Conservation (phyloP, 2,329 filamentous ascomycete species). For the Alternaria gaisen region DNA sequence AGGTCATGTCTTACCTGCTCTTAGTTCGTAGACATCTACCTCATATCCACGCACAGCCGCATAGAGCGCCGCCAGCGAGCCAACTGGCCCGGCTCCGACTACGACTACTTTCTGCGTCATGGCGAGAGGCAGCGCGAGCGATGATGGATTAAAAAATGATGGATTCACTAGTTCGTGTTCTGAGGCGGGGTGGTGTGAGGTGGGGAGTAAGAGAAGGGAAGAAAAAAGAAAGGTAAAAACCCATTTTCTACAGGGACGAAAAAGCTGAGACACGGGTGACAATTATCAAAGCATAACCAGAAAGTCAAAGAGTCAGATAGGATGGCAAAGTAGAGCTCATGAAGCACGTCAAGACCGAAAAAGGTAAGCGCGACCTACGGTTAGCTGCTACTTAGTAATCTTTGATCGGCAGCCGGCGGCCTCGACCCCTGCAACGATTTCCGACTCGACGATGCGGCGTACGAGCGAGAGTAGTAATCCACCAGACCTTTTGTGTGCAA, state of each 20-base stretch:
- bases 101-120: constrained; percentile 75
- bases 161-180: neutral
- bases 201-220: neutral
- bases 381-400: constrained; percentile 30
- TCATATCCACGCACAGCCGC: constrained; percentile 86
- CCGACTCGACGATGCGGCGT: constrained; percentile 24
- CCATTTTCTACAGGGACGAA: neutral
- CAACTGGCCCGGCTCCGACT: constrained; percentile 92
- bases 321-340: constrained; percentile 19
- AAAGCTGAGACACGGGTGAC: neutral
- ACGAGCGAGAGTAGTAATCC: constrained; percentile 9
- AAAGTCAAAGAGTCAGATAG: constrained; percentile 12
- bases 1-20: constrained; percentile 72
- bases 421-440: constrained; percentile 28
- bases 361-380: constrained; percentile 23
- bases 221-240: neutral
- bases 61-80: constrained; percentile 89
- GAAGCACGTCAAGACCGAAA: constrained; percentile 29
- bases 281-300: constrained; percentile 10
- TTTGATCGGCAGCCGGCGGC: constrained; percentile 24
- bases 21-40: constrained; percentile 93
- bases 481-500: constrained; percentile 29
- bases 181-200: neutral
- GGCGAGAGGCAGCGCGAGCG: neutral
- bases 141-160: neutral